Base-by-base conservation (phyloP, 2,329 filamentous ascomycete species). In the Aaosphaeria pasadenensis region DNA sequence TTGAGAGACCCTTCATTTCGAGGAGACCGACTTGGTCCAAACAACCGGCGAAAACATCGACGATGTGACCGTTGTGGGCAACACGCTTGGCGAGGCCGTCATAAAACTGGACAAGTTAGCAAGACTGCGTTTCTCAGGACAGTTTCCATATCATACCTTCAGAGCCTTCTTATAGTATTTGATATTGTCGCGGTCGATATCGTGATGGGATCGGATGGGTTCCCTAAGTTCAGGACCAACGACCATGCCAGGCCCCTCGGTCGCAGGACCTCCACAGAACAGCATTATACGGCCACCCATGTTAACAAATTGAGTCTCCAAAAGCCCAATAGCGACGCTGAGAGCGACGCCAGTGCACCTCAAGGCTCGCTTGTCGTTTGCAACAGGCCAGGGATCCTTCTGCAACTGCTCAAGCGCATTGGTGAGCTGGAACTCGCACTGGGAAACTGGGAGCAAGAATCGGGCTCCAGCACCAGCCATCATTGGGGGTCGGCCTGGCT, bases 121-220 rank as follows among this genome's bases (percentile, higher is more conserved):
- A 9, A 36, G 7, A 9, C 9, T 36, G 33, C 17, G 17, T 36
- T 36, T 3, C 33, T 36, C 7, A 36, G n/a, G 9, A 9, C 33
- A 9, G 7, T n/a, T 36, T 9, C 9, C n/a, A 9, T 36, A n/a
- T 9, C 77, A 49, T 71, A 90, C 88, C 84, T 97, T 99, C 44
- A 96, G 74, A 24, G 94, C 94, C 76, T 99, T 99, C 80, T 99
- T 99, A 77, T 95, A 97, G 75, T 97, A 96, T 73, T 99, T 99
- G 76, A 96, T 95, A 70, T 96, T 96, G 72, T 99, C 94, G 49
- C 91, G 85, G 69, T 99, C 94, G 71, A 99, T 99, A 64, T 99
- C 94, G 73, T 99, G 94, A 74, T 99, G 94, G 39, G 92, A 97
- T 66, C 94, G 87, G 57, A 99, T 97, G 7, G 95, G 91, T 70